Evolutionary conservation across 192 early-diverging fungal species (phyloP).

Genomic region (Borealophlyctis nickersoniae): DNA sequence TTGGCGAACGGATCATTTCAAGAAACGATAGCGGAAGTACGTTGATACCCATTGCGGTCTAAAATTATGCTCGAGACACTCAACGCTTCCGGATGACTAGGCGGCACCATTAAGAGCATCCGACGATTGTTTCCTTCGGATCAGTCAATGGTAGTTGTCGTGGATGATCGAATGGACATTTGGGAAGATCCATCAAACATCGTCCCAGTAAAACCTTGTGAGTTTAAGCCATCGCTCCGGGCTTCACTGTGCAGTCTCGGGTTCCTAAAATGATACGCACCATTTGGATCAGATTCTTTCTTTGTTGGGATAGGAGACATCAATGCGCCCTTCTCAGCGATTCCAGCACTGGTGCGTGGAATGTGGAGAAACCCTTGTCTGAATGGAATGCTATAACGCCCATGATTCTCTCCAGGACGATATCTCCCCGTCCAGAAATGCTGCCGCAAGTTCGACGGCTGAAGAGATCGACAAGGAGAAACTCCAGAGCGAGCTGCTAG

Average conservation of each 20-base stretch:
- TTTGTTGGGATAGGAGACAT: conserved; percentile 96
- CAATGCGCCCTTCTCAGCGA: conserved; percentile 50
- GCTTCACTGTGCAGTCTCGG: background rate
- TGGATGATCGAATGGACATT: conserved; percentile 95
- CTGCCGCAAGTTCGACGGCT: background rate
- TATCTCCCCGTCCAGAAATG: background rate
- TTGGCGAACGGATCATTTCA: conserved; percentile 86
- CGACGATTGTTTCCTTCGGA: conserved; percentile 89
- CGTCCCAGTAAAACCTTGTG: conserved; percentile 85
- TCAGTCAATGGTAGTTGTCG: conserved; percentile 91
- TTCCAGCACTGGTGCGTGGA: background rate
- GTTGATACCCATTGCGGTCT: too few relatives aligned
- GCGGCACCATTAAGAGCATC: conserved; percentile 73
- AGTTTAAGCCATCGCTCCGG: conserved; percentile 16
- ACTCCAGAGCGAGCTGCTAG: background rate
- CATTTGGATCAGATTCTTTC: conserved; percentile 78
- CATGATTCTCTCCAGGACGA: background rate
- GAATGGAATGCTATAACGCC: background rate
- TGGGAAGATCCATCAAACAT: conserved; percentile 90
- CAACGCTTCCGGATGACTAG: conserved; percentile 31
- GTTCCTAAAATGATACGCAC: background rate
- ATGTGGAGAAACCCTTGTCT: background rate
- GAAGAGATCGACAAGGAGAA: background rate
- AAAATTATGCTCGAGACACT: too few relatives aligned
- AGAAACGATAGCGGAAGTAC: conserved; percentile 88